phyloP scores from a whole-genome alignment of 202 grass and related monocot species.

The Zoysia matrella region DNA sequence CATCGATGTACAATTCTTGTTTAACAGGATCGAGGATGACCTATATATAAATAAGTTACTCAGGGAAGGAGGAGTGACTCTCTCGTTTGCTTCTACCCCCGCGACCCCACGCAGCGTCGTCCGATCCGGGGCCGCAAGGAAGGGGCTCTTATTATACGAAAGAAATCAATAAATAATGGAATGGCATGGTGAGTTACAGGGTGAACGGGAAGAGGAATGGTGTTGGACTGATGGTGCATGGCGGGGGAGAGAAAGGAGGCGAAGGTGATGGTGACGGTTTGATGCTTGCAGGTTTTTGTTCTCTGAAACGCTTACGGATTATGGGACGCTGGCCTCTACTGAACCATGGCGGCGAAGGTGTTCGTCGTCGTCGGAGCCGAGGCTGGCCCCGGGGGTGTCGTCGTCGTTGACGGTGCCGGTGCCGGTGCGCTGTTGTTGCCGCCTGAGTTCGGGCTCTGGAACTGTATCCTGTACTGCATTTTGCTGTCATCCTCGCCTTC shows the following conservation, averaged over 20 bases:
- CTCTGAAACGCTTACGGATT: constrained; percentile 2
- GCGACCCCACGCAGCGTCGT: constrained; percentile 40
- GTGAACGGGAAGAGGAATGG: constrained; percentile 27
- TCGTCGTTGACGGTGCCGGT: constrained; percentile 10
- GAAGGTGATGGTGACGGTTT: not conserved
- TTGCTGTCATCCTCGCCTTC: constrained; percentile 63
- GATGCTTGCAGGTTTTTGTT: constrained; percentile 21
- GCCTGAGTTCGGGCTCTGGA: constrained; percentile 64
- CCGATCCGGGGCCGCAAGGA: constrained; percentile 41
- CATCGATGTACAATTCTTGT: constrained; percentile 66
- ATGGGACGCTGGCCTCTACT: constrained; percentile 38
- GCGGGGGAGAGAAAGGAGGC: not conserved
- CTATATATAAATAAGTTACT: constrained; percentile 53
- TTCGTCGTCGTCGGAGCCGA: constrained; percentile 60
- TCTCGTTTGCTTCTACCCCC: constrained; percentile 42
- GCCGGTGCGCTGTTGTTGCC: constrained; percentile 26
- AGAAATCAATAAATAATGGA: constrained; percentile 76
- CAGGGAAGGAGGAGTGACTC: not conserved
- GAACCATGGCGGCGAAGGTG: constrained; percentile 87
- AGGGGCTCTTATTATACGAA: constrained; percentile 59
- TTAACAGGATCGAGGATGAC: constrained; percentile 42
- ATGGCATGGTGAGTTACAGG: constrained; percentile 44
- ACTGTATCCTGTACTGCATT: constrained; percentile 89
- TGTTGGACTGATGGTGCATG: constrained; percentile 32
- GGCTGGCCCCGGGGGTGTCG: constrained; percentile 38